Base-by-base conservation (phyloP, 1,284 basidiomycete species). In the Agaricales sp. region DNA sequence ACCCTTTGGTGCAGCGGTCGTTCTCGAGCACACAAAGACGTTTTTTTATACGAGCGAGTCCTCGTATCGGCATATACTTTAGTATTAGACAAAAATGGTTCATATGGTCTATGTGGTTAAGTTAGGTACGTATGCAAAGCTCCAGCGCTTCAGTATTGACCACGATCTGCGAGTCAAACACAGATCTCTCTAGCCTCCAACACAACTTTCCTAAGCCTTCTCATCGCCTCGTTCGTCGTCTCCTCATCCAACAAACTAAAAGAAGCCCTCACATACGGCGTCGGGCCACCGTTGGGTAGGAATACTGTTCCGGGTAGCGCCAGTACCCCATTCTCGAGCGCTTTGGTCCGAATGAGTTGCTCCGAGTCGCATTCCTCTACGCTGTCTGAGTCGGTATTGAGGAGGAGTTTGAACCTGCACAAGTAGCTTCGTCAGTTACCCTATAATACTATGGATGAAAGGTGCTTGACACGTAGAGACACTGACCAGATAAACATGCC, bases 261-360 rank as follows among this genome's bases (percentile, higher is more conserved):
- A 39, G 85, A 76, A 18, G 87, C 84, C 22, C 91, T 77, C 22
- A 94, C 82, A 62, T 85, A 89, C 19, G 80, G 70, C 6, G 81
- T 80, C 61, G 74, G 78, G 26, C 74, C 66, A 11, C 79, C 80
- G 48, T 74, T 79, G 2, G 92, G 87, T 55, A 86, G 71, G 69
- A 93, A 94, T 3, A 75, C 71, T 2, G 75, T 78, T 0, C 92
- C 92, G 0, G 94, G 94, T 3, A 97, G 77, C 8, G 89, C 92
- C 18, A 98, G 75, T 2, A 98, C 88, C 18, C 91, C 91, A 46
- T 80, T 80, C 50, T 81, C 78, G 46, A 88, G 73, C 1, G 92
- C 92, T 56, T 84, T 83, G 14, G 78, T 83, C 48, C 77, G 71
- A 57, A 97, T 90, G 46, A 96, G 60, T n/a, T 72, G 67, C 57